Evolutionary conservation across 2,329 filamentous ascomycete species (phyloP), one percentile per base, ranked within the genome.

Genomic region (Diaporthe ilicicola): DNA sequence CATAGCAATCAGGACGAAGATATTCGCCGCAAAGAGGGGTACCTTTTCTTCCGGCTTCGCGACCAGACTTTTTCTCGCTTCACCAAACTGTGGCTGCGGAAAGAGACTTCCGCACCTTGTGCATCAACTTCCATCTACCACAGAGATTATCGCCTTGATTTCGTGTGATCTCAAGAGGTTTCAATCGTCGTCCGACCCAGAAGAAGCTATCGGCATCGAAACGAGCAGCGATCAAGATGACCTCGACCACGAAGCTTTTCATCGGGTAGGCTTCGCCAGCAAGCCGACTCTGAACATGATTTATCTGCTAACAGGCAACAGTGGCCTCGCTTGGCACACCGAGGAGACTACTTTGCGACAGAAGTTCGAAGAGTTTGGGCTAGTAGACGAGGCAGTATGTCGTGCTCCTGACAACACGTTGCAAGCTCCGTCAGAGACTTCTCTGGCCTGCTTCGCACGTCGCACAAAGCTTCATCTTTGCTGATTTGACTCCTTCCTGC

Each of bases 241-340:
- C 68, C 44, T 72, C 71, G n/a, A 72, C 71, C 29, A 92, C 94
- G 72, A 98, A 98, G 84, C 89, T 98, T 78, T 98, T 98, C 82
- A 94, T 97, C 82, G 94, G 94, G 94, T 97, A 88, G 85, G 92
- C 59, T 24, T 44, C 73, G 67, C 27, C 17, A 55, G 46, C 42
- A 66, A 15, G 17, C 13, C 44, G n/a, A 44, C 24, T 44, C 51
- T 34, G 22, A 17, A n/a, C 50, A 34, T 50, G 66, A 69, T 55
- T 70, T 70, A 12, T 44, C 29, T 67, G 66, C 69, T 69, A 62
- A 65, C 75, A 77, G 71, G 76, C 73, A 69, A 62, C 70, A 97
- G 95, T 80, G 96, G 96, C 88, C 94, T 99, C 77, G 94, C 96
- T 79, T 99, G 96, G 96, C 95, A 98, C 86, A 99, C 96, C 75